A percentile compares a stretch with the other conserved stretches of the same genome.
These are phyloP conservation scores for Polyrhizophydium stewartii DNA, from an alignment of 371 early-diverging fungal genomes.

Conservation along the genomic window DNA sequence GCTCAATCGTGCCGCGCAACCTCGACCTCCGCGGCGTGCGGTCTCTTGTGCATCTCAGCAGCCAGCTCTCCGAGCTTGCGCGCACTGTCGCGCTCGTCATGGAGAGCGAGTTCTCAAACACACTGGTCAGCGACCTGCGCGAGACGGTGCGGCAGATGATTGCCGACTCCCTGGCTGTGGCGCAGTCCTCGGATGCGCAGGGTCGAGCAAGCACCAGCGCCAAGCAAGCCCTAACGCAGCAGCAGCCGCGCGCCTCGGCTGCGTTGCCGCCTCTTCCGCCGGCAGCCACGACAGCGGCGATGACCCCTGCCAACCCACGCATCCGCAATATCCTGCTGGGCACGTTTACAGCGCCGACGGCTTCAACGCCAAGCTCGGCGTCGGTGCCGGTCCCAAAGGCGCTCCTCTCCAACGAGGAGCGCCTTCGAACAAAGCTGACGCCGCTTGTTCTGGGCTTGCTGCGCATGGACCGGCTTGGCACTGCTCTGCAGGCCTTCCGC, in stretches of 20 bases:
- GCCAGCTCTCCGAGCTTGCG: conserved; percentile 62
- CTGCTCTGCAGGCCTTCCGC: conserved; percentile 66
- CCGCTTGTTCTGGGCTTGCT: conserved; percentile 73
- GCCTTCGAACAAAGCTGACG: conserved; percentile 51
- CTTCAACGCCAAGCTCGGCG: conserved; percentile 3
- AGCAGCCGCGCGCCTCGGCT: not conserved
- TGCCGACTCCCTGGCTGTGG: not conserved
- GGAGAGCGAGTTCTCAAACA: conserved; percentile 65
- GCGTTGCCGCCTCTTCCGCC: not conserved
- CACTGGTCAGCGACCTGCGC: conserved; percentile 57
- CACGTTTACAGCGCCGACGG: not conserved
- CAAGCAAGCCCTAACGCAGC: not conserved
- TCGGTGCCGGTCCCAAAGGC: not conserved
- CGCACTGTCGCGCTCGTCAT: conserved; percentile 65
- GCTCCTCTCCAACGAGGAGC: conserved; percentile 27
- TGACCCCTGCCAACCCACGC: conserved; percentile 1
- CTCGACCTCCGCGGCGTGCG: conserved; percentile 57
- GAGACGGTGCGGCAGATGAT: conserved; percentile 2
- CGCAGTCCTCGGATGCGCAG: not conserved
- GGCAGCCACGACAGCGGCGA: not conserved
- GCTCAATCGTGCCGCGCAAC: conserved; percentile 23
- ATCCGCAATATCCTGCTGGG: conserved; percentile 6
- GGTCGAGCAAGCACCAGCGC: not conserved
- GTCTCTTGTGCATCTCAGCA: conserved; percentile 56
- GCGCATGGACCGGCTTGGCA: conserved; percentile 60